Percentiles rank a stretch among this genome's conserved stretches.
Evolutionary conservation across 1,284 basidiomycete species (phyloP).

Genomic region (Phaffia rhodozyma): DNA sequence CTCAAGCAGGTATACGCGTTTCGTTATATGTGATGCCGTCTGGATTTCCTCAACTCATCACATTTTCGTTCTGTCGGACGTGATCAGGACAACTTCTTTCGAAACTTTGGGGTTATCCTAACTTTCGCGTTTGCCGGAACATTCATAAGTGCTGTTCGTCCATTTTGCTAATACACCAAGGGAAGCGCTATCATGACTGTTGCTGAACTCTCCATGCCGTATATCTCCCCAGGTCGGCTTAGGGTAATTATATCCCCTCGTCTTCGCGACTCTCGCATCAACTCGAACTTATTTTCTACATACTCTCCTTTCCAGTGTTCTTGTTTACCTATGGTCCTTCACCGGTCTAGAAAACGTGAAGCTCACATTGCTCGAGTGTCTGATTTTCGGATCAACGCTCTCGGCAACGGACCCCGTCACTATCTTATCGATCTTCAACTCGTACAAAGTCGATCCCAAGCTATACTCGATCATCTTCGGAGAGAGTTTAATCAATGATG

Average conservation of each 20-base stretch:
- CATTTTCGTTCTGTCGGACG: not conserved
- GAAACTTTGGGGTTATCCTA: slow-evolving; percentile 92
- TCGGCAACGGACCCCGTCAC: slow-evolving; percentile 98
- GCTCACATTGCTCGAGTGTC: slow-evolving; percentile 74
- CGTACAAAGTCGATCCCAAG: slow-evolving; percentile 97
- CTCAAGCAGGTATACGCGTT: slow-evolving; percentile 65
- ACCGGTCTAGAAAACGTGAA: slow-evolving; percentile 72
- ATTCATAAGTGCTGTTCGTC: slow-evolving; percentile 89
- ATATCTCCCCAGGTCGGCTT: not conserved
- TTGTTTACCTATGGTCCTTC: slow-evolving; percentile 90
- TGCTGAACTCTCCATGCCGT: not conserved
- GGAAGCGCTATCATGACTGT: slow-evolving; percentile 15
- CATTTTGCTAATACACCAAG: slow-evolving; percentile 55
- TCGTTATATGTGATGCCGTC: not conserved
- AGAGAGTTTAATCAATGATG: slow-evolving; percentile 93
- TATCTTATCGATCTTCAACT: slow-evolving; percentile 96
- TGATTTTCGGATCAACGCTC: slow-evolving; percentile 91
- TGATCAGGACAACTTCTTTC: slow-evolving; percentile 83
- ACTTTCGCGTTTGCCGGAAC: slow-evolving; percentile 94
- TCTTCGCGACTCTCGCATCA: slow-evolving; percentile 19
- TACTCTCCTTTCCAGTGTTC: slow-evolving; percentile 45
- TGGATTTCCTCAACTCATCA: slow-evolving; percentile 3
- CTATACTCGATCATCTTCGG: slow-evolving; percentile 97
- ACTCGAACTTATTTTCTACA: slow-evolving; percentile 23
- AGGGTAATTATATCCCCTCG: not conserved